Evolutionary conservation across 805 yeast species (phyloP).

Genomic region (Yarrowia keelungensis): DNA sequence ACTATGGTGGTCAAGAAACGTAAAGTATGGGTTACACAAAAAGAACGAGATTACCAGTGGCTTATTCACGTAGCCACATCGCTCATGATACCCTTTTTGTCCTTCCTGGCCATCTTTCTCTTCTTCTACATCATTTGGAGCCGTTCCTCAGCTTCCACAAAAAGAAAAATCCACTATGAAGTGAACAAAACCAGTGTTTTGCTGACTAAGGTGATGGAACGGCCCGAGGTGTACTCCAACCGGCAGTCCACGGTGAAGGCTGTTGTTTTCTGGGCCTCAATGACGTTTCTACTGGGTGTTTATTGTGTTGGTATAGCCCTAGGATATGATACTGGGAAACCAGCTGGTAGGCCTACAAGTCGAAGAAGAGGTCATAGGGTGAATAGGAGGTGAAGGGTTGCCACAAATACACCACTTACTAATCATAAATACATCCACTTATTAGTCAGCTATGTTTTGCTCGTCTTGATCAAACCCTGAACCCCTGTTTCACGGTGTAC

Average conservation of each 20-base stretch:
- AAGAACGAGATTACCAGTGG: neutral
- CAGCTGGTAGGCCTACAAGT: neutral
- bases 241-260: neutral
- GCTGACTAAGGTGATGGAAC: slow-evolving; percentile 15
- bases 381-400: neutral
- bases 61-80: neutral
- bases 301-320: slow-evolving; percentile 3
- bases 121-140: neutral
- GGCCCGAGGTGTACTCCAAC: slow-evolving; percentile 1
- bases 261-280: slow-evolving; percentile 9
- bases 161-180: slow-evolving; percentile 3
- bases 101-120: neutral
- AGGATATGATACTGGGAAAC: neutral
- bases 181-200: slow-evolving; percentile 22
- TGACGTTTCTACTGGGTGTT: slow-evolving; percentile 17
- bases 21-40: neutral
- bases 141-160: neutral
- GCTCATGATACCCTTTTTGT: neutral
- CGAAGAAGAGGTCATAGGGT: neutral
- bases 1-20: slow-evolving; percentile 11
- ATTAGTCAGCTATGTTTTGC: too few relatives aligned
- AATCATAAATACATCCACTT: too few relatives aligned
- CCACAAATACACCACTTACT: neutral
- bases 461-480: too few relatives aligned
- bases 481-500: too few relatives aligned